Conservation (phyloP, 1,139 yeast genomes). For the Lodderomyces metapsilosis region DNA sequence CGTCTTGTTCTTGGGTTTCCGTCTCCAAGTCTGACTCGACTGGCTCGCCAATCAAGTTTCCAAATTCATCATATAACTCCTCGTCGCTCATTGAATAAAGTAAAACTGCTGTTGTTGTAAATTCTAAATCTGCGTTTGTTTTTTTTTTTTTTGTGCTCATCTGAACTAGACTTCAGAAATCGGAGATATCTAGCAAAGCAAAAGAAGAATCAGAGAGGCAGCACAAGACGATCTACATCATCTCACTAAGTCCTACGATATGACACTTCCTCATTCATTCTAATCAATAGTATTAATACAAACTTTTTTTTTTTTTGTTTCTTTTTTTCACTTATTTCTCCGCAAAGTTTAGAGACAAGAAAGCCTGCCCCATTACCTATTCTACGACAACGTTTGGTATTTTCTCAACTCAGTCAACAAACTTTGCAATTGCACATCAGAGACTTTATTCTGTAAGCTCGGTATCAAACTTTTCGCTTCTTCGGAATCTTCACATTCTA, state of each 20-base stretch:
- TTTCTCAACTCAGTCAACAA: conserved; percentile 82
- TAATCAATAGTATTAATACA: conserved; percentile 12
- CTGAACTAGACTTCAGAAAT: too few species aligned
- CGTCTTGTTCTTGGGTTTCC: conserved; percentile 21
- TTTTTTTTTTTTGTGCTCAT: background rate
- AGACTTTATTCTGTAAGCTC: conserved; percentile 73
- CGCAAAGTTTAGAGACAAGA: too few species aligned
- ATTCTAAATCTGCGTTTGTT: too few species aligned
- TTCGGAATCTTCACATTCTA: conserved; percentile 95
- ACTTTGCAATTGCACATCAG: conserved; percentile 84
- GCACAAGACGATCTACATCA: too few species aligned
- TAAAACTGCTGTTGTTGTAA: too few species aligned
- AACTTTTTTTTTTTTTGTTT: background rate
- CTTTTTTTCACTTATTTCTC: background rate
- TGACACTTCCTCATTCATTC: background rate
- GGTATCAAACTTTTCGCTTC: conserved; percentile 96
- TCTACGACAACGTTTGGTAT: conserved; percentile 45
- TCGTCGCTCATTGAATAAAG: conserved; percentile 12
- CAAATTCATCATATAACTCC: conserved; percentile 79
- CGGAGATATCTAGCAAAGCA: too few species aligned
- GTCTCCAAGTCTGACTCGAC: conserved; percentile 42
- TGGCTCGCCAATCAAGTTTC: conserved; percentile 63
- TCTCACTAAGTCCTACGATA: background rate
- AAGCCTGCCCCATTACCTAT: too few species aligned
- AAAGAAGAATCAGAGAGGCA: too few species aligned